Evolutionary conservation across 2,329 filamentous ascomycete genomes (phyloP).

Genomic region (Colletotrichum kahawae): DNA sequence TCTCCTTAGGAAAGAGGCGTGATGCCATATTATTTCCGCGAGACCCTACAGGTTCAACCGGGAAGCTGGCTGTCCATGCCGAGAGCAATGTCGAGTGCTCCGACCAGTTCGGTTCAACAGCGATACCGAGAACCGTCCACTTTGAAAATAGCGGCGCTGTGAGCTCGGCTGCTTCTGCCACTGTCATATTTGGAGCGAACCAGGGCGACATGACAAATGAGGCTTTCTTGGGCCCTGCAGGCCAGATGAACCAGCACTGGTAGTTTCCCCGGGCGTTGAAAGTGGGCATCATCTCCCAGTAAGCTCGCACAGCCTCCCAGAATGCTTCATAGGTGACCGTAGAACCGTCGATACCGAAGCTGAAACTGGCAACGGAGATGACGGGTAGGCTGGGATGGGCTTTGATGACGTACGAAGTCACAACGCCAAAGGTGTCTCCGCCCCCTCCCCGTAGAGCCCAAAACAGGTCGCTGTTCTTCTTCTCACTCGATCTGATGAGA

Average conservation of each 20-base stretch:
- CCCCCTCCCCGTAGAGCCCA: constrained; percentile 55
- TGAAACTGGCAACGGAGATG: constrained; percentile 48
- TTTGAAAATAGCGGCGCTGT: background rate
- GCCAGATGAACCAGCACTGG: background rate
- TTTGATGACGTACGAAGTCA: constrained; percentile 58
- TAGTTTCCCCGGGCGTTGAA: background rate
- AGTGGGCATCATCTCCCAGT: background rate
- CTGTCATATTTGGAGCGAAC: background rate
- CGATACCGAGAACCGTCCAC: background rate
- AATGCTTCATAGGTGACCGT: background rate
- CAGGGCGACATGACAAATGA: background rate
- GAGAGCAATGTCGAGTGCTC: background rate
- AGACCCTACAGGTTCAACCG: background rate
- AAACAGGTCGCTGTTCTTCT: constrained; percentile 49
- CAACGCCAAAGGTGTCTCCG: constrained; percentile 61
- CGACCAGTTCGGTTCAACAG: background rate
- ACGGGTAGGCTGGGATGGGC: constrained; percentile 45
- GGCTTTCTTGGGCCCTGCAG: background rate
- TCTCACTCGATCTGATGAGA: constrained; percentile 42
- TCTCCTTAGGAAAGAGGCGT: background rate
- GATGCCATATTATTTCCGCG: background rate
- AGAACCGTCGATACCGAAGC: constrained; percentile 31
- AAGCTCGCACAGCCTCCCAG: background rate
- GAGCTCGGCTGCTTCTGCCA: background rate
- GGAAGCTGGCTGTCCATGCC: background rate